These are phyloP conservation scores for Clavariopsis aquatica DNA, from an alignment of 495 filamentous ascomycete species.

Conservation along the genomic window DNA sequence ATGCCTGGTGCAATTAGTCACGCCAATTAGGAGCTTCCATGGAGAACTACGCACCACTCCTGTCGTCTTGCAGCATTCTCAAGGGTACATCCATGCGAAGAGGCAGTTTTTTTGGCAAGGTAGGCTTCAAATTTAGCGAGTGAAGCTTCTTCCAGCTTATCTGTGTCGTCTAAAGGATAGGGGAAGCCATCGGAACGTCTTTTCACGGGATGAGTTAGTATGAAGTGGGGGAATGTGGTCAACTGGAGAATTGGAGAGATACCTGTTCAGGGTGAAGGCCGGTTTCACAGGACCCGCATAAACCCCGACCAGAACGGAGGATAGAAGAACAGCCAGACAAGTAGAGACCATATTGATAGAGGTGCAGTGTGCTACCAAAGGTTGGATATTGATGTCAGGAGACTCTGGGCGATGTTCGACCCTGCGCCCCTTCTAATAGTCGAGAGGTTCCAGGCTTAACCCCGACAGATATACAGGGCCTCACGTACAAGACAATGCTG, in stretches of 20 bases:
- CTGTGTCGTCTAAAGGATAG: conserved; percentile 28
- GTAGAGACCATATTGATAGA: conserved; percentile 3
- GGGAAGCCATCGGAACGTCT: conserved; percentile 20
- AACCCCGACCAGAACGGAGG: not conserved
- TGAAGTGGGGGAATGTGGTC: not conserved
- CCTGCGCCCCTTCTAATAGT: conserved; percentile 6
- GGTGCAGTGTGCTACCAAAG: not conserved
- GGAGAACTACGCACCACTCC: conserved; percentile 49
- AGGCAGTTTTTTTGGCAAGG: conserved; percentile 23
- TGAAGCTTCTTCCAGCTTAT: conserved; percentile 26
- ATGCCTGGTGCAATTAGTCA: conserved; percentile 14
- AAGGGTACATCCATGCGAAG: conserved; percentile 47
- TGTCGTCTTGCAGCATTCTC: conserved; percentile 52
- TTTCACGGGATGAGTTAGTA: not conserved
- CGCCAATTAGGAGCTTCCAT: not conserved
- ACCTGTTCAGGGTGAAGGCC: conserved; percentile 28
- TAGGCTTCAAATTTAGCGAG: conserved; percentile 32
- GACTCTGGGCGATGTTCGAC: not conserved
- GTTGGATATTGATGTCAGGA: not conserved
- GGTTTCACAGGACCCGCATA: conserved; percentile 19
- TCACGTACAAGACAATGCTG: not conserved
- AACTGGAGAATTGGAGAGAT: not conserved
- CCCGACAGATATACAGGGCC: not conserved
- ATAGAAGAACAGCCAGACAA: not conserved
- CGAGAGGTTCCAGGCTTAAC: not conserved